Conservation (phyloP, 208 protist species). For the Vickermania ingenoplastis region DNA sequence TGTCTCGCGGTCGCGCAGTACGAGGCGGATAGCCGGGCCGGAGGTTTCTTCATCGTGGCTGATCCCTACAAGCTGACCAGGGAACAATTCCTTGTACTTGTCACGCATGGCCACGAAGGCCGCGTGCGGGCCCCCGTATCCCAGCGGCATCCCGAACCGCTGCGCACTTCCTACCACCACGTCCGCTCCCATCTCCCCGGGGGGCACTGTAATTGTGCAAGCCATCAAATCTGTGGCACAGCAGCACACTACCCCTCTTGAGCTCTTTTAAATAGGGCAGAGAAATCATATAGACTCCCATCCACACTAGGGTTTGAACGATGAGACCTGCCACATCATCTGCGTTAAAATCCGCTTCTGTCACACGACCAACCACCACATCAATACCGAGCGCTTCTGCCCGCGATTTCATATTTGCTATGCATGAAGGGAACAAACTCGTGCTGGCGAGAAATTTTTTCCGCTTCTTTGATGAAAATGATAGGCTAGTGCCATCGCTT, state of each 20-base stretch:
- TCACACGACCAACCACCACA: slow-evolving; percentile 49
- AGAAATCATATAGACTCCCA: slow-evolving; percentile 84
- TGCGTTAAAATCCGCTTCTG: slow-evolving; percentile 44
- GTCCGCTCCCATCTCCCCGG: slow-evolving; percentile 93
- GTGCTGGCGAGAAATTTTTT: slow-evolving; percentile 59
- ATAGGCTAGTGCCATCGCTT: slow-evolving; percentile 63
- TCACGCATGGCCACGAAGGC: slow-evolving; percentile 92
- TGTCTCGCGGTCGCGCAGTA: slow-evolving; percentile 97
- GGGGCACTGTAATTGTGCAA: slow-evolving; percentile 86
- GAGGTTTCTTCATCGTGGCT: slow-evolving; percentile 81
- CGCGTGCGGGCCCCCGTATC: slow-evolving; percentile 97
- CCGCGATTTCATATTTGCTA: slow-evolving; percentile 66
- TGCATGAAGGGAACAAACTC: slow-evolving; percentile 42
- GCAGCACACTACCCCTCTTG: slow-evolving; percentile 64
- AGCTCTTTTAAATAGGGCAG: slow-evolving; percentile 40
- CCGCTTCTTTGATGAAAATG: slow-evolving; percentile 42
- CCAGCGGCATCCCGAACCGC: slow-evolving; percentile 93
- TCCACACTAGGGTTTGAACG: slow-evolving; percentile 92
- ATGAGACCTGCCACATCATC: slow-evolving; percentile 72
- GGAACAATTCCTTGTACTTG: slow-evolving; percentile 84
- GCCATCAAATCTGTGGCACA: slow-evolving; percentile 92
- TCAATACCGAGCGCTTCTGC: slow-evolving; percentile 80
- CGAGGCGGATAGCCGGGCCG: slow-evolving; percentile 92
- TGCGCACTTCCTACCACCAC: slow-evolving; percentile 91
- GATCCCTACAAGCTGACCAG: slow-evolving; percentile 96